A percentile compares a stretch with the other conserved stretches of the same genome.
These are phyloP conservation scores for Xylaria flabelliformis DNA, from an alignment of 495 filamentous ascomycete genomes.

Conservation along the genomic window DNA sequence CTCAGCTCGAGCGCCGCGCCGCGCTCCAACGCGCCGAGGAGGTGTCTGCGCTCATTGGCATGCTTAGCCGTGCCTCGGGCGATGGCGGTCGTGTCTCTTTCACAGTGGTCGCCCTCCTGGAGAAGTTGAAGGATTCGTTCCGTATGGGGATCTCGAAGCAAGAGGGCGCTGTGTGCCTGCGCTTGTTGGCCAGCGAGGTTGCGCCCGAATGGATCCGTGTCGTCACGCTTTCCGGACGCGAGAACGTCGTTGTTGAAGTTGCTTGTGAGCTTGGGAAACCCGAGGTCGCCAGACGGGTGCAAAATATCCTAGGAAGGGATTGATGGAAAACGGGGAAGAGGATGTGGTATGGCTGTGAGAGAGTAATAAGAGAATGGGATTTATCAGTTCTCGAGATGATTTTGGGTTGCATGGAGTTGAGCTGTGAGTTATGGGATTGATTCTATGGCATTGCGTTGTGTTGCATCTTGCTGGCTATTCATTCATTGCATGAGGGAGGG, in stretches of 20 bases:
- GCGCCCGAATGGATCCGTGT: slow-evolving; percentile 67
- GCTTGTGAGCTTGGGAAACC: slow-evolving; percentile 48
- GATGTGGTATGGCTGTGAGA: not conserved
- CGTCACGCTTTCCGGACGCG: slow-evolving; percentile 59
- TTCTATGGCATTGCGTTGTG: not conserved
- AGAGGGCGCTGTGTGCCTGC: slow-evolving; percentile 63
- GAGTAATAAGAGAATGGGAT: not conserved
- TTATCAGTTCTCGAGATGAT: no score
- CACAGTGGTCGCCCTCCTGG: slow-evolving; percentile 63
- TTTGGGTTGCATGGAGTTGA: not conserved
- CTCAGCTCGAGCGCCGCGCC: slow-evolving; percentile 59
- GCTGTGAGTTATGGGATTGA: not conserved
- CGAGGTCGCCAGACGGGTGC: slow-evolving; percentile 53
- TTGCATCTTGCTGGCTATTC: not conserved
- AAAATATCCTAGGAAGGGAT: slow-evolving; percentile 41
- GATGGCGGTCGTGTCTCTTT: slow-evolving; percentile 56
- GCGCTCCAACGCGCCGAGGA: slow-evolving; percentile 68
- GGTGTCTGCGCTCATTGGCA: slow-evolving; percentile 63
- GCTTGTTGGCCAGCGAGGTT: slow-evolving; percentile 63
- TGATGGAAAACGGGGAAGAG: not conserved
- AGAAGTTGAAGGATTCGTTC: slow-evolving; percentile 66
- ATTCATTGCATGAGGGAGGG: slow-evolving; percentile 7
- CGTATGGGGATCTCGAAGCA: slow-evolving; percentile 65
- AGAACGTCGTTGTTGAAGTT: slow-evolving; percentile 64
- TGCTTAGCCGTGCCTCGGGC: slow-evolving; percentile 56